Evolutionary conservation across 495 filamentous ascomycete genomes (phyloP).

Genomic region (Elasticomyces elasticus): DNA sequence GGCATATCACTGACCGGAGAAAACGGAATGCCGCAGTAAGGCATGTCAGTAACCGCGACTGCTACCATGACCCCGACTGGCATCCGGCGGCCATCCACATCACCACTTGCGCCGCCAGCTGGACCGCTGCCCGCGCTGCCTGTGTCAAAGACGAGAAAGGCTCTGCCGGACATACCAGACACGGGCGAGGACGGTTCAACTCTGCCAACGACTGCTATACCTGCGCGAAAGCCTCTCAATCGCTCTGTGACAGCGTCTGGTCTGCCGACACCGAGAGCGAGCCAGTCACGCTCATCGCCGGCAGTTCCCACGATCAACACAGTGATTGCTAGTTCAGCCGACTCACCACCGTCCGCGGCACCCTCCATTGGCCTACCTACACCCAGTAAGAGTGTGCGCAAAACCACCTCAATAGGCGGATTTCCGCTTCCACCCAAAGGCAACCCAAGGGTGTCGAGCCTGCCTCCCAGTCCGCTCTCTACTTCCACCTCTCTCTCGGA

Average conservation of each 20-base stretch:
- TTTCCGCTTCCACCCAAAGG: conserved; percentile 82
- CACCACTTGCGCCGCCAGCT: conserved; percentile 14
- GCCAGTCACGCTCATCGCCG: conserved; percentile 14
- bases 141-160: conserved; percentile 16
- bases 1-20: background rate
- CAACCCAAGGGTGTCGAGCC: conserved; percentile 42
- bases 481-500: conserved; percentile 23
- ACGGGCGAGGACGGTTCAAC: background rate
- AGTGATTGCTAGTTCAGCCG: background rate
- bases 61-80: conserved; percentile 6
- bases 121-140: conserved; percentile 20
- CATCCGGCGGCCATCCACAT: conserved; percentile 7
- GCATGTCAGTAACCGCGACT: conserved; percentile 9
- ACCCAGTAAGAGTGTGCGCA: conserved; percentile 58
- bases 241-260: conserved; percentile 15
- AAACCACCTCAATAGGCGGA: conserved; percentile 79
- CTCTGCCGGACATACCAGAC: conserved; percentile 6
- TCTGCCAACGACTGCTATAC: background rate
- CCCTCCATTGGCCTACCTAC: conserved; percentile 30
- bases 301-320: conserved; percentile 19
- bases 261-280: conserved; percentile 14
- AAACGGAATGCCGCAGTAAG: background rate
- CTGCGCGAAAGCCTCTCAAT: background rate
- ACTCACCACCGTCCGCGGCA: conserved; percentile 1
- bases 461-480: conserved; percentile 52